A percentile compares a stretch with the other conserved stretches of the same genome.
Conservation (phyloP, 768 basidiomycete genomes). For the Mycena epipterygia region DNA sequence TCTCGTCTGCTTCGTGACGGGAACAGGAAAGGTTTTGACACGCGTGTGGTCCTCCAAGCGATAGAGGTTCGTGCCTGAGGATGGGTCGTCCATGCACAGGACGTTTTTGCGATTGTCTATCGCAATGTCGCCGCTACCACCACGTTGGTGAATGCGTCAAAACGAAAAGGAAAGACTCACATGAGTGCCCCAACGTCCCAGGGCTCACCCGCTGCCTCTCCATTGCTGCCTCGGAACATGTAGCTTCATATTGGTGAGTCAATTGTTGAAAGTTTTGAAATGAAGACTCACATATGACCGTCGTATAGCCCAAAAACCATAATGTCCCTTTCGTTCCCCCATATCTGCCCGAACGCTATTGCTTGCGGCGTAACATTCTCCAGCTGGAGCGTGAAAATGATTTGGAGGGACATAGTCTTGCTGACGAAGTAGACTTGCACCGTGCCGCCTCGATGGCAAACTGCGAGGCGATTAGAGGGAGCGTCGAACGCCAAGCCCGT, state of each 20-base stretch:
- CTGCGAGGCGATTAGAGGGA: slow-evolving; percentile 34
- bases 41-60: slow-evolving; percentile 6
- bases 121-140: slow-evolving; percentile 21
- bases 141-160: slow-evolving; percentile 2
- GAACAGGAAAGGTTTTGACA: slow-evolving; percentile 20
- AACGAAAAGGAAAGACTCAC: slow-evolving; percentile 24
- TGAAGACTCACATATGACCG: slow-evolving; percentile 34
- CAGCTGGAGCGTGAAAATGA: slow-evolving; percentile 33
- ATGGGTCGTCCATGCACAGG: slow-evolving; percentile 35
- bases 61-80: slow-evolving; percentile 31
- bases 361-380: slow-evolving; percentile 32
- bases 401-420: slow-evolving; percentile 22
- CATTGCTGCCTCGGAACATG: slow-evolving; percentile 31
- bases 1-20: slow-evolving; percentile 15
- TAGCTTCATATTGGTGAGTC: slow-evolving; percentile 28
- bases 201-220: slow-evolving; percentile 6
- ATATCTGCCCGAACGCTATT: slow-evolving; percentile 33
- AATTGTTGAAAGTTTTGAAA: neutral
- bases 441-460: slow-evolving; percentile 33
- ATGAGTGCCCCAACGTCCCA: slow-evolving; percentile 32
- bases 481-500: slow-evolving; percentile 39
- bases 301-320: slow-evolving; percentile 36
- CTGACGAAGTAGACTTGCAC: slow-evolving; percentile 34
- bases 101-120: slow-evolving; percentile 9
- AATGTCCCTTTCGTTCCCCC: slow-evolving; percentile 27